phyloP scores from a whole-genome alignment of 164 flowering plant genomes.

The Umbellularia californica region DNA sequence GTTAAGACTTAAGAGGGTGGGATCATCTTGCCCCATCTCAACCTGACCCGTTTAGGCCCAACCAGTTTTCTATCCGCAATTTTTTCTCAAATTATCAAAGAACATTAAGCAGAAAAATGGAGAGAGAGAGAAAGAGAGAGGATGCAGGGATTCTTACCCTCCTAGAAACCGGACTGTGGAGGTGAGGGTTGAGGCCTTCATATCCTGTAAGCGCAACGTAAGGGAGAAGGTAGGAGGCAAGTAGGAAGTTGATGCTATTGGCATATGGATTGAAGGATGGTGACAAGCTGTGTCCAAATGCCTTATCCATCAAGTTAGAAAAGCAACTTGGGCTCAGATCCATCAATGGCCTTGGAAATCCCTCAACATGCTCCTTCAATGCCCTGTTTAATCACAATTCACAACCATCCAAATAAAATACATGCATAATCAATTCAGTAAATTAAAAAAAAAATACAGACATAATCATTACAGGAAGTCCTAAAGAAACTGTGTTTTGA shows the following conservation, averaged over 20 bases:
- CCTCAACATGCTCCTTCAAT: conserved; percentile 40
- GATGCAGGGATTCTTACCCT: background rate
- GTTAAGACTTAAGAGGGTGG: too few species aligned
- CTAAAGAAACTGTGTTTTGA: background rate
- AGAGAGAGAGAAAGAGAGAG: too few species aligned
- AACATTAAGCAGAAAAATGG: too few species aligned
- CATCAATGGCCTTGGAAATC: conserved; percentile 77
- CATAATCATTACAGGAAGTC: too few species aligned
- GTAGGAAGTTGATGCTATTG: conserved; percentile 39
- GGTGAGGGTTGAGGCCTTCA: conserved; percentile 12
- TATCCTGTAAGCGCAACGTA: conserved; percentile 92
- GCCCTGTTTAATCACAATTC: conserved; percentile 38
- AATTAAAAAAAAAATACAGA: background rate
- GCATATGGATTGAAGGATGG: conserved; percentile 85
- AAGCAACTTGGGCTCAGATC: conserved; percentile 45
- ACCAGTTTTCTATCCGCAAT: too few species aligned
- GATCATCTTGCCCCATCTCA: too few species aligned
- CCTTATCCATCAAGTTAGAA: conserved; percentile 43
- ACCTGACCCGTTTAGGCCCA: too few species aligned
- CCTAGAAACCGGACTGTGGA: background rate
- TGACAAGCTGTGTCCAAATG: conserved; percentile 32
- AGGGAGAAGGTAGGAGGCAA: conserved; percentile 11
- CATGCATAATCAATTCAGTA: too few species aligned
- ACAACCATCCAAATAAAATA: background rate
- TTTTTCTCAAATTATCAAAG: too few species aligned